Conservation (phyloP, 106 monocot species). For the Agapanthus africanus region DNA sequence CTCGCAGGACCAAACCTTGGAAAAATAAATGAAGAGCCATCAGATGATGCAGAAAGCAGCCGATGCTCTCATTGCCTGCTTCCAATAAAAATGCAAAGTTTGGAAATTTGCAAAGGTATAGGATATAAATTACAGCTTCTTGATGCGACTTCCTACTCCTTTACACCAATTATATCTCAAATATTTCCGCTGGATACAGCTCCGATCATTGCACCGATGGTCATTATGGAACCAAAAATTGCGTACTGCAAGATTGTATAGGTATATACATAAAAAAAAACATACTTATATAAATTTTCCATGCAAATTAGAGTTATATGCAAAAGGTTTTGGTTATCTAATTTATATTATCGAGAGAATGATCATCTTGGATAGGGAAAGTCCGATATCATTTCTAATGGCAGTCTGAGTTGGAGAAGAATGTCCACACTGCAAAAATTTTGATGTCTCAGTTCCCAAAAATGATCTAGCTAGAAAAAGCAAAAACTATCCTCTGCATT, state of each 20-base stretch:
- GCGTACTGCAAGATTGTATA: slow-evolving; percentile 31
- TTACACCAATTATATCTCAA: slow-evolving; percentile 52
- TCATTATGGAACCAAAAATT: slow-evolving; percentile 64
- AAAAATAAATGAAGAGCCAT: slow-evolving; percentile 53
- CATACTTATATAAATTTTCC: background rate
- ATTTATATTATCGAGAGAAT: background rate
- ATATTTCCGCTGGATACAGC: slow-evolving; percentile 45
- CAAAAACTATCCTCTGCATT: too few species aligned
- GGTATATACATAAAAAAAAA: background rate
- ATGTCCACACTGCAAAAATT: slow-evolving; percentile 22
- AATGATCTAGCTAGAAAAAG: too few species aligned
- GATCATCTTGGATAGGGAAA: slow-evolving; percentile 16
- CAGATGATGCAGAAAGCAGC: slow-evolving; percentile 56
- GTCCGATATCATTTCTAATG: slow-evolving; percentile 19
- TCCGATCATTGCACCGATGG: slow-evolving; percentile 67
- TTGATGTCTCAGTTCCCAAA: too few species aligned
- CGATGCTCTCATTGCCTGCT: slow-evolving; percentile 65
- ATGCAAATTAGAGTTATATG: background rate
- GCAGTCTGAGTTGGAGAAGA: slow-evolving; percentile 22
- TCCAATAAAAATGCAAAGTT: slow-evolving; percentile 12
- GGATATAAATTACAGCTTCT: background rate
- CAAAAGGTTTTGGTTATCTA: too few species aligned
- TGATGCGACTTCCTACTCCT: slow-evolving; percentile 32
- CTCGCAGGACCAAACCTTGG: slow-evolving; percentile 30
- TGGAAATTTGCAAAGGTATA: background rate